Conservation (phyloP, 2,329 filamentous ascomycete genomes). For the Trichoderma hamatum region DNA sequence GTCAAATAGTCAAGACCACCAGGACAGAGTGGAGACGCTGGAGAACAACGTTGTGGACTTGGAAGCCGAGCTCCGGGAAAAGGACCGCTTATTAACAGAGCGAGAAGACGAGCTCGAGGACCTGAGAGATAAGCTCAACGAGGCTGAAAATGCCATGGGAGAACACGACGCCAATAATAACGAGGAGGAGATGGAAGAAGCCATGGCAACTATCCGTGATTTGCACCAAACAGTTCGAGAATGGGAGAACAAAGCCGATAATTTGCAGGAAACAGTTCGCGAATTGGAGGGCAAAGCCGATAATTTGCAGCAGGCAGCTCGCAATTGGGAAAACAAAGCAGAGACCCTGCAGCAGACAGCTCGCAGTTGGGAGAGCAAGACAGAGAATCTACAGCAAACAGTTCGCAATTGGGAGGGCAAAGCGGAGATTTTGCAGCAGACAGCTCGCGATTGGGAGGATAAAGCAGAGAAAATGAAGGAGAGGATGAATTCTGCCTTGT, state of each 20-base stretch:
- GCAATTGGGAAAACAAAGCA: too few relatives aligned
- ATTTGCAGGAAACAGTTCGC: too few relatives aligned
- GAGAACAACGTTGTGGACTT: constrained; percentile 76
- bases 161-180: constrained; percentile 60
- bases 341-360: too few relatives aligned
- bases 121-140: constrained; percentile 58
- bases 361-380: too few relatives aligned
- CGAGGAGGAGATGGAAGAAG: constrained; percentile 57
- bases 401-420: too few relatives aligned
- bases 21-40: constrained; percentile 65
- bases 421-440: constrained; percentile 54
- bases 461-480: constrained; percentile 59
- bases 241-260: too few relatives aligned
- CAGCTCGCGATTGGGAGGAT: constrained; percentile 56
- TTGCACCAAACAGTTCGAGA: constrained; percentile 58
- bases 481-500: constrained; percentile 55
- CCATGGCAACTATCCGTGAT: constrained; percentile 61
- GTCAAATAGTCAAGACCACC: constrained; percentile 57
- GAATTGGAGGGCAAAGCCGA: too few relatives aligned
- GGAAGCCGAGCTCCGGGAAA: constrained; percentile 74
- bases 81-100: constrained; percentile 72
- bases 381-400: too few relatives aligned
- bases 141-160: constrained; percentile 49
- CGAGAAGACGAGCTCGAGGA: constrained; percentile 75
- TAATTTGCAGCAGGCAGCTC: too few relatives aligned